Evolutionary conservation across 176 grass and related monocot genomes (phyloP).

Genomic region (Juncus effusus): DNA sequence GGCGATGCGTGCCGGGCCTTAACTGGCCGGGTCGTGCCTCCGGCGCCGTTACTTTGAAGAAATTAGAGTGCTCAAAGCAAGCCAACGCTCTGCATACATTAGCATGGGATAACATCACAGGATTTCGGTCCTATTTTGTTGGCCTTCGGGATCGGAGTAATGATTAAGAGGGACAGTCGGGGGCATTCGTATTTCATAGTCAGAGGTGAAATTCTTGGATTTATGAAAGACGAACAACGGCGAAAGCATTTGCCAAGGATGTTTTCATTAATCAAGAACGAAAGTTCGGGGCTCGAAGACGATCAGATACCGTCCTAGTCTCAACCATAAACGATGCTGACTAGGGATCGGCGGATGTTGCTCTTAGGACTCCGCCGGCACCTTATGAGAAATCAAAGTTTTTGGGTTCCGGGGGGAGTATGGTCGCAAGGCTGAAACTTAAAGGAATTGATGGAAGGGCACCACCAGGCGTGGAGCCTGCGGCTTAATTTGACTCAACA

Average conservation of each 20-base stretch:
- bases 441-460: conserved; percentile 39
- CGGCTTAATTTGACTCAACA: conserved; percentile 46
- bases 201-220: conserved; percentile 67
- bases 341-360: conserved; percentile 53
- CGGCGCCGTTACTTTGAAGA: conserved; percentile 29
- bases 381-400: conserved; percentile 63
- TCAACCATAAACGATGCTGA: conserved; percentile 63
- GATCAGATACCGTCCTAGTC: conserved; percentile 57
- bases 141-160: conserved; percentile 35
- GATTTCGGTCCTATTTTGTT: conserved; percentile 41
- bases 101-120: conserved; percentile 50
- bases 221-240: conserved; percentile 59
- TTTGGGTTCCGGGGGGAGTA: conserved; percentile 48
- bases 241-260: conserved; percentile 65
- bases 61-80: conserved; percentile 47
- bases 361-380: conserved; percentile 49
- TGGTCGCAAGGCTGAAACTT: conserved; percentile 44
- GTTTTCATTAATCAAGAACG: conserved; percentile 62
- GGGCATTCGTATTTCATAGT: conserved; percentile 66
- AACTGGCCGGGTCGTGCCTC: conserved; percentile 33
- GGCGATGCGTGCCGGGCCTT: too few relatives aligned
- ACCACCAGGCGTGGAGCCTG: conserved; percentile 38
- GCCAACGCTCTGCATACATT: conserved; percentile 43
- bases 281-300: conserved; percentile 58
- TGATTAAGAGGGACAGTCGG: conserved; percentile 51